phyloP scores from a whole-genome alignment of 164 flowering plant species.

The Kingdonia uniflora region DNA sequence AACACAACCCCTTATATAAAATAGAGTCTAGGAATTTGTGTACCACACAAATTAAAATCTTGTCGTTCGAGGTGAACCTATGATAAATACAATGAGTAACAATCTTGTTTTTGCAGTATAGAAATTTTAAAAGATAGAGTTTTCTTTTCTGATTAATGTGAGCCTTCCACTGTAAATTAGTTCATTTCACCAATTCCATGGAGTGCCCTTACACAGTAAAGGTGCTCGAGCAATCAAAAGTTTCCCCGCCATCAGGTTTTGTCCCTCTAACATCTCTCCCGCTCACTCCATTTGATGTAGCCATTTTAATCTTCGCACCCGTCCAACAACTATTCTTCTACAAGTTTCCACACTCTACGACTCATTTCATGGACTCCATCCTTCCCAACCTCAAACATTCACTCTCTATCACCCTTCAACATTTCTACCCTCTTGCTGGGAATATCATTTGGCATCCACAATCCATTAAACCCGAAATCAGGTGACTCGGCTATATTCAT shows the following conservation, averaged over 20 bases:
- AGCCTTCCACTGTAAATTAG: no score
- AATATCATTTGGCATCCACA: conserved; percentile 16
- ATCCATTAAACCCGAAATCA: conserved; percentile 15
- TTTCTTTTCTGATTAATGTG: no score
- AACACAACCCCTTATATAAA: no score
- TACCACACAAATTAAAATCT: no score
- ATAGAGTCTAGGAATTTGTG: no score
- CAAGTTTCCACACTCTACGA: conserved; percentile 12
- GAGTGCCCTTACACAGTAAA: neutral
- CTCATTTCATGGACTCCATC: conserved; percentile 15
- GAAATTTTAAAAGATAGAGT: no score
- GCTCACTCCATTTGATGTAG: conserved; percentile 19
- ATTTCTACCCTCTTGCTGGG: conserved; percentile 24
- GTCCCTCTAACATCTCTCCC: conserved; percentile 11
- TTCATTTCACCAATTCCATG: neutral
- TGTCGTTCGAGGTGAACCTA: no score
- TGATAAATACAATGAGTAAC: no score
- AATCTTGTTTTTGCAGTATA: no score
- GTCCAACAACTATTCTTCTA: conserved; percentile 29
- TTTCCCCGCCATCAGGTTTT: conserved; percentile 4
- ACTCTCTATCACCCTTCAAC: conserved; percentile 24
- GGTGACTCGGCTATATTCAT: conserved; percentile 25
- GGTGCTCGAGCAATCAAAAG: neutral
- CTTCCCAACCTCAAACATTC: conserved; percentile 29
- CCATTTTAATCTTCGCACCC: conserved; percentile 8